phyloP scores from a whole-genome alignment of 495 filamentous ascomycete species.

The Hyaloscypha bicolor region DNA sequence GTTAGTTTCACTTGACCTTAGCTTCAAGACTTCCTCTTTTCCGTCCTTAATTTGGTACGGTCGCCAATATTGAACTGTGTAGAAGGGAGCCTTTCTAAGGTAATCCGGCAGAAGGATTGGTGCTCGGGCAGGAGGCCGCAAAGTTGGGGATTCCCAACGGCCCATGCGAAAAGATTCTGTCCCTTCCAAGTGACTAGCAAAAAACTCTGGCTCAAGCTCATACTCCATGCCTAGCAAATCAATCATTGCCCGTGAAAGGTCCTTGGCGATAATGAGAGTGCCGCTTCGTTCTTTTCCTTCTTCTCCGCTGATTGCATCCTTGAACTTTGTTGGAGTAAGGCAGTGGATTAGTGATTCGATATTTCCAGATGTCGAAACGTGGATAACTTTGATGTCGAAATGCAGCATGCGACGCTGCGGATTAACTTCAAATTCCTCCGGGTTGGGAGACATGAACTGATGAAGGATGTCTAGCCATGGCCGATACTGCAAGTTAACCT shows the following conservation, averaged over 20 bases:
- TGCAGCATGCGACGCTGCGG: neutral
- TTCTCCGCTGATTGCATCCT: neutral
- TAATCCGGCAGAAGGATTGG: neutral
- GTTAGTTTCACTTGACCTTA: neutral
- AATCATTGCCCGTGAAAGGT: conserved; percentile 1
- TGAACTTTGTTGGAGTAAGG: neutral
- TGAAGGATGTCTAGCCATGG: neutral
- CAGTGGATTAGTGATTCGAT: neutral
- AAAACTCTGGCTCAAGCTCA: conserved; percentile 3
- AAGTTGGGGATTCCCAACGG: neutral
- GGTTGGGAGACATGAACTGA: neutral
- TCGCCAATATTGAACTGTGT: neutral
- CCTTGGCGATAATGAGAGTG: conserved; percentile 2
- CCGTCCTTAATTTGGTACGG: neutral
- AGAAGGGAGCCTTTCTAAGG: conserved; percentile 7
- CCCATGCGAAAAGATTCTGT: conserved; percentile 4
- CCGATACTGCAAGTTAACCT: neutral
- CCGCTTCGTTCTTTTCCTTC: neutral
- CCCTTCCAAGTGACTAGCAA: conserved; percentile 3
- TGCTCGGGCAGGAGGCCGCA: neutral
- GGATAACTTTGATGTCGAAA: conserved; percentile 6
- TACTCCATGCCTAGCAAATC: conserved; percentile 4
- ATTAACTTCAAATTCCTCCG: neutral
- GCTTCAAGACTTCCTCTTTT: neutral
- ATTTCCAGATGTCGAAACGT: neutral